Base-by-base conservation (phyloP, 2,329 filamentous ascomycete species). In the Colletotrichum neosansevieriae region DNA sequence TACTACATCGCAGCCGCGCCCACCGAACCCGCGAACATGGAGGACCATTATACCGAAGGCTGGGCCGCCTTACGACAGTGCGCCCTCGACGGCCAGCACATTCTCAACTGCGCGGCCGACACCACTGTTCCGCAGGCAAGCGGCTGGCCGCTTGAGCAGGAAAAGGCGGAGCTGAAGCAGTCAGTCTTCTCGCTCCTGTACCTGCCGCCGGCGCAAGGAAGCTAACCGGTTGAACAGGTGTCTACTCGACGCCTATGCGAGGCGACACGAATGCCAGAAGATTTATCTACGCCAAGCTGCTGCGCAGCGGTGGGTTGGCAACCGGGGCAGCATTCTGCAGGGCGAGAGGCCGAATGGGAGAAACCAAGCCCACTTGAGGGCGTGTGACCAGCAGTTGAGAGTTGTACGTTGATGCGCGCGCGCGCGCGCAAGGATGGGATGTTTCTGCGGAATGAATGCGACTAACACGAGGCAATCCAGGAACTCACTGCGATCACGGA, bases 21-120 rank as follows among this genome's bases (percentile, higher is more conserved):
- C 12, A 82, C 82, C 61, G 82, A 88, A n/a, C 87, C 89, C 7
- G 74, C 78, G 3, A 79, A 88, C 76, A 78, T 81, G 65, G 84
- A 86, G 60, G 89, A 91, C 74, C 88, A 89, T 74, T 86, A 88
- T 77, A 88, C 88, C 12, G 87, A 89, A 71, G 89, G 88, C 21
- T 91, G 88, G 87, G 83, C 85, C 4, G 84, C 84, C 15, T 79
- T 91, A 58, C 85, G 88, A 47, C 88, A 91, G 78, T 90, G 88
- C 78, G 81, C 84, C 58, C 74, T 89, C 47, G 89, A 91, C 73
- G 88, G 88, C 6, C 88, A 89, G 74, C 83, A 89, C 77, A 90
- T 91, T 71, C 83, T 91, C 70, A 88, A 90, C 74, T 88, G 86
- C 73, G 88, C 86, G 21, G 88, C 88, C 45, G 89, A 91, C 76